phyloP scores from a whole-genome alignment of 2,329 filamentous ascomycete species.

The Verticillium longisporum region DNA sequence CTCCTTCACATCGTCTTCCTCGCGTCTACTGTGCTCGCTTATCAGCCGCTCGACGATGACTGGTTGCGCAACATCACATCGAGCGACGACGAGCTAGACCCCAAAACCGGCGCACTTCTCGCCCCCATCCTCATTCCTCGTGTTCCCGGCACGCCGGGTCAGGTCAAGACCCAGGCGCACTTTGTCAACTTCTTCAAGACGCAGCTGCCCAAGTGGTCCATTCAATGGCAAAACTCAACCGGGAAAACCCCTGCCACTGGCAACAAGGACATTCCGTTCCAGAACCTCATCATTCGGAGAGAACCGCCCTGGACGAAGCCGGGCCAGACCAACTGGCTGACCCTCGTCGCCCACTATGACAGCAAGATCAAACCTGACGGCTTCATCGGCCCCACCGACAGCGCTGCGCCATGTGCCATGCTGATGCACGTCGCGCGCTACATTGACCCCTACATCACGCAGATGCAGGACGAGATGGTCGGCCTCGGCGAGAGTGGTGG shows the following conservation, averaged over 20 bases:
- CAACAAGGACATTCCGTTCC: constrained; percentile 60
- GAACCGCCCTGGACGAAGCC: constrained; percentile 69
- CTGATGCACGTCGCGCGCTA: constrained; percentile 69
- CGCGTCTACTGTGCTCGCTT: constrained; percentile 18
- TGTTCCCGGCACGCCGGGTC: constrained; percentile 67
- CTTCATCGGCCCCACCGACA: constrained; percentile 81
- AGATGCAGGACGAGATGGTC: constrained; percentile 67
- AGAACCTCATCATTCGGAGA: constrained; percentile 68
- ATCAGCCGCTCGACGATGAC: constrained; percentile 52
- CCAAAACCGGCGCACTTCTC: constrained; percentile 59
- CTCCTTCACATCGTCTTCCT: constrained; percentile 14
- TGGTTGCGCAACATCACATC: constrained; percentile 57
- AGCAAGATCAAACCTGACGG: constrained; percentile 64
- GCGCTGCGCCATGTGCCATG: constrained; percentile 78
- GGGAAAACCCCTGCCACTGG: constrained; percentile 60
- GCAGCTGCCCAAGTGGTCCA: constrained; percentile 61
- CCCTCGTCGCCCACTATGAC: constrained; percentile 80
- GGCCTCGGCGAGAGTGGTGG: constrained; percentile 41
- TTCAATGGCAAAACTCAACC: constrained; percentile 71
- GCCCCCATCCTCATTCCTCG: constrained; percentile 69
- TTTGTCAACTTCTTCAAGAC: constrained; percentile 64
- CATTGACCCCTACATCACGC: constrained; percentile 64
- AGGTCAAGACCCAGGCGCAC: constrained; percentile 59
- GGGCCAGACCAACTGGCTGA: constrained; percentile 67
- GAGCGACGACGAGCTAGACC: constrained; percentile 61